Evolutionary conservation across 2,329 filamentous ascomycete species (phyloP).

Genomic region (Fusarium coffeatum): DNA sequence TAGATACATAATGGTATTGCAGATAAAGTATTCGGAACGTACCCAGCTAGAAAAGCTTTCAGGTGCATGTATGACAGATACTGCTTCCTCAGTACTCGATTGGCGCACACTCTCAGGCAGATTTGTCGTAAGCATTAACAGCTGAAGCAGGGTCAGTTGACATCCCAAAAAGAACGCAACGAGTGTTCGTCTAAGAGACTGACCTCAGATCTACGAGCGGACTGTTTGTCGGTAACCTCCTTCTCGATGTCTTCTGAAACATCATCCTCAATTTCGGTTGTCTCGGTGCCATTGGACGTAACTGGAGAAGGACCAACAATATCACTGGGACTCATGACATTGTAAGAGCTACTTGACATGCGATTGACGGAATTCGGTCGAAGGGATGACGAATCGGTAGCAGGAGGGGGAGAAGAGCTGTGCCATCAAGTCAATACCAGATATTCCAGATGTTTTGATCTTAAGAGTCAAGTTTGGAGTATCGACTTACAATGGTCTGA

Average conservation of each 20-base stretch:
- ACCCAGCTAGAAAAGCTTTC: constrained; percentile 86
- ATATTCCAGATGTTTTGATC: background rate
- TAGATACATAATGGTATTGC: constrained; percentile 27
- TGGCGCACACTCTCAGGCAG: constrained; percentile 68
- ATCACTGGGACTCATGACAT: constrained; percentile 72
- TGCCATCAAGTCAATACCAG: constrained; percentile 18
- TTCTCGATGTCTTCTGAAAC: constrained; percentile 68
- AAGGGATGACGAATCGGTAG: constrained; percentile 60
- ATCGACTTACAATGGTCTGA: constrained; percentile 63
- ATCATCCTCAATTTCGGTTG: constrained; percentile 87
- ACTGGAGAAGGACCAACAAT: constrained; percentile 85
- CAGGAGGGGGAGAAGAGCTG: constrained; percentile 53
- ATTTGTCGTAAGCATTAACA: constrained; percentile 67
- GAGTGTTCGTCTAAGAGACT: constrained; percentile 5
- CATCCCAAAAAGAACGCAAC: background rate
- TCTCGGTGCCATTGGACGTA: constrained; percentile 85
- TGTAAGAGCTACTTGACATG: constrained; percentile 62
- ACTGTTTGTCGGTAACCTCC: constrained; percentile 30
- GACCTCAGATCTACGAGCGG: constrained; percentile 49
- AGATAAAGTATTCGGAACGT: constrained; percentile 45
- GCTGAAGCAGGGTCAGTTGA: constrained; percentile 50
- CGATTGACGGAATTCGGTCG: constrained; percentile 64
- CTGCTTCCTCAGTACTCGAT: constrained; percentile 77
- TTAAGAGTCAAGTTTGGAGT: background rate
- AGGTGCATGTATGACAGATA: constrained; percentile 92